Evolutionary conservation across 2,329 filamentous ascomycete species (phyloP), one percentile per base, ranked within the genome.

Genomic region (Epichloe gansuensis): DNA sequence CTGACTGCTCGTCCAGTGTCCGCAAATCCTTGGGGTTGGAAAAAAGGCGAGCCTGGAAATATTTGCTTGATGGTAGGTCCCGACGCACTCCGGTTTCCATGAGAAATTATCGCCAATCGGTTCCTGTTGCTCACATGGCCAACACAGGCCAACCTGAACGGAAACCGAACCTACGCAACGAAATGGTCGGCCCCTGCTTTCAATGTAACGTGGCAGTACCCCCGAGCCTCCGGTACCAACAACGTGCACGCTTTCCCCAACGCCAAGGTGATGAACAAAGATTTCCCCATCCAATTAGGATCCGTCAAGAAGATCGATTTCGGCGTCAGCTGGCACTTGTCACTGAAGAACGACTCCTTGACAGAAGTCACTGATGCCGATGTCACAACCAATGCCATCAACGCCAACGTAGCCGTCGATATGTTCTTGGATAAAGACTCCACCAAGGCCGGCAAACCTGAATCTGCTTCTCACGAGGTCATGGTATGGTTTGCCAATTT

Each of bases 341-440:
- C n/a, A 44, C 69, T 7, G 73, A 75, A 55, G 53, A 71, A 76
- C 57, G 56, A 61, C 12, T 64, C 67, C 0, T 62, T 62, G 4
- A 58, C 63, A 1, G 61, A 62, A 11, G 71, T 71, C 2, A 64
- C 70, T 52, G 53, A 63, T 3, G 38, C 61, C 0, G 59, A 61
- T 0, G 62, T 78, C 12, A 59, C 54, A 3, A 54, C 62, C 0
- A 61, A 64, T n/a, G 55, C 60, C 0, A 62, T 77, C 53, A 75
- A 77, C 57, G 65, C 74, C 61, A 80, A 80, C 66, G 75, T 81
- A 36, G 76, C 76, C 38, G 66, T 81, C 54, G 77, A 81, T 65
- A 76, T 80, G 71, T 81, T 80, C 63, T 63, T 80, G 51, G 76
- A 78, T 56, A 60, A 58, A 27, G 68, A 76, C 59, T 60, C 68